phyloP scores from a whole-genome alignment of 371 early-diverging fungal species.

The Polyrhizophydium stewartii region DNA sequence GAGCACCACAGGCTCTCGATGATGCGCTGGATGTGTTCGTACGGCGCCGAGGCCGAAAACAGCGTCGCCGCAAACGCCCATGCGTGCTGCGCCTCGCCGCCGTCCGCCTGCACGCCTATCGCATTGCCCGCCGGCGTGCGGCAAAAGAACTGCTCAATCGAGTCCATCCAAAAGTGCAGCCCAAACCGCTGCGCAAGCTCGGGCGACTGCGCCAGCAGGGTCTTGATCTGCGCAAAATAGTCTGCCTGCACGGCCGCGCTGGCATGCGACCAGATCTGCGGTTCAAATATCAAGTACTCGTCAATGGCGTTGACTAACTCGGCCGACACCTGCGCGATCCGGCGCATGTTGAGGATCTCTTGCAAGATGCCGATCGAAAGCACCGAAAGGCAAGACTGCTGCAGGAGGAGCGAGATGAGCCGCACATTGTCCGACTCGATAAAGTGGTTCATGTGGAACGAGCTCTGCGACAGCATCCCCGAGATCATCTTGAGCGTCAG shows the following conservation, averaged over 20 bases:
- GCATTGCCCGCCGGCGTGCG: neutral
- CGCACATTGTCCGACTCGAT: slow-evolving; percentile 13
- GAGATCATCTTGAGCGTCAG: neutral
- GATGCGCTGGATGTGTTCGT: neutral
- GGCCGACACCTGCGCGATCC: neutral
- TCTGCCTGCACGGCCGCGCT: neutral
- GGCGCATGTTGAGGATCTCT: slow-evolving; percentile 5
- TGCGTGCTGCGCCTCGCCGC: neutral
- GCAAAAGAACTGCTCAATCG: slow-evolving; percentile 5
- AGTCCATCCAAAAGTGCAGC: slow-evolving; percentile 1
- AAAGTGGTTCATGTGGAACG: slow-evolving; percentile 20
- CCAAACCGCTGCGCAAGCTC: neutral
- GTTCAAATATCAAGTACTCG: slow-evolving; percentile 7
- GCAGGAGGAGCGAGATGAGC: slow-evolving; percentile 23
- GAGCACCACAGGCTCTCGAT: slow-evolving; percentile 7
- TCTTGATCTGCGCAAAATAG: slow-evolving; percentile 3
- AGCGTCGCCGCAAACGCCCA: slow-evolving; percentile 1
- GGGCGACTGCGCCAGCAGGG: neutral
- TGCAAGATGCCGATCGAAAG: slow-evolving; percentile 15
- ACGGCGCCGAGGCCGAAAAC: neutral
- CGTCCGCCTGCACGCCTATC: too few relatives aligned
- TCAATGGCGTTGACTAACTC: neutral
- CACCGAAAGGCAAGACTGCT: slow-evolving; percentile 20
- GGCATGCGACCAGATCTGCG: slow-evolving; percentile 23
- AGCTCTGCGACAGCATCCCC: slow-evolving; percentile 16